Evolutionary conservation across 140 eudicot species (phyloP).

Genomic region (Senecio squalidus): DNA sequence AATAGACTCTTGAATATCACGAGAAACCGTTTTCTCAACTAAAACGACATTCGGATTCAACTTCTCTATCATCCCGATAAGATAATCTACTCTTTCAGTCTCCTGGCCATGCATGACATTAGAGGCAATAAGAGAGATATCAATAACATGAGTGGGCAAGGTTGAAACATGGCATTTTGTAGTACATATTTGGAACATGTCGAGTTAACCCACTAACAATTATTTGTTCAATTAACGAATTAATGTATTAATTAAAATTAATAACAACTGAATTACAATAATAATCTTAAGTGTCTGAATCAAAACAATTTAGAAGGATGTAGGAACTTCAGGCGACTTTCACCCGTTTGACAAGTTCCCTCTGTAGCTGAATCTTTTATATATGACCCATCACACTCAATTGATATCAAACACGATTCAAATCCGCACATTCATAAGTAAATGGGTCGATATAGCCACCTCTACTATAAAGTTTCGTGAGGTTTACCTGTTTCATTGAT

Average conservation of each 20-base stretch:
- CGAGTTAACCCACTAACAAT: not conserved
- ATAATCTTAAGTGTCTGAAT: too few species aligned
- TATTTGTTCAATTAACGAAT: too few species aligned
- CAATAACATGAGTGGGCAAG: not conserved
- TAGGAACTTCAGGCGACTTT: too few species aligned
- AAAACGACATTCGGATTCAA: constrained; percentile 68
- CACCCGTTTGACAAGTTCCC: too few species aligned
- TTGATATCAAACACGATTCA: too few species aligned
- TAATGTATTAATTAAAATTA: too few species aligned
- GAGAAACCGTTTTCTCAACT: constrained; percentile 88
- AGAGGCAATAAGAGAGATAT: not conserved
- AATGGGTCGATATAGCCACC: too few species aligned
- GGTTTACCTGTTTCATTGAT: constrained; percentile 52
- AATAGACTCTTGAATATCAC: constrained; percentile 71
- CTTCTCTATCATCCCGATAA: constrained; percentile 49
- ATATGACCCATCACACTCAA: not conserved
- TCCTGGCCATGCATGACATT: constrained; percentile 34
- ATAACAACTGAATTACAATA: too few species aligned
- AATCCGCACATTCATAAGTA: too few species aligned
- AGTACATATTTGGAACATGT: not conserved
- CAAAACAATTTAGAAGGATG: too few species aligned
- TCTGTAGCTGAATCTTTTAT: too few species aligned
- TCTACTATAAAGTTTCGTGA: not conserved
- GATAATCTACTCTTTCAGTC: constrained; percentile 37
- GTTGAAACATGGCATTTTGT: not conserved